Base-by-base conservation (phyloP, 2,329 filamentous ascomycete genomes). In the Aspergillus tubingensis region DNA sequence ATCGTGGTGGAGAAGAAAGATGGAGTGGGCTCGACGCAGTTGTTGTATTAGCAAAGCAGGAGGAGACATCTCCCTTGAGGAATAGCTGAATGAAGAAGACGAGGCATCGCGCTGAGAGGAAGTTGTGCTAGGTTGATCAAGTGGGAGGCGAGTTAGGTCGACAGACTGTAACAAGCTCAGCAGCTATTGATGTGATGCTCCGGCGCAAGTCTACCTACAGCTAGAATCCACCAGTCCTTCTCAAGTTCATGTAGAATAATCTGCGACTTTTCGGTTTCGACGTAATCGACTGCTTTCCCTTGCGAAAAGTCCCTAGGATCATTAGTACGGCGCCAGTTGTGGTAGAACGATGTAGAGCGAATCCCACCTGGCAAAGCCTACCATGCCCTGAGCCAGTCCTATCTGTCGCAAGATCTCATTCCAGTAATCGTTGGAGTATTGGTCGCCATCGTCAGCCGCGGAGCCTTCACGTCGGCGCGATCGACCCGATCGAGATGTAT, bases 371-470 rank as follows among this genome's bases (percentile, higher is more conserved):
- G 91, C 91, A 79, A 99, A 99, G 74, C 88, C 91, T 61, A 96
- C 89, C 89, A 98, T 96, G 73, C 93, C 95, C 80, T 99, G 95
- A 43, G 95, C 95, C 64, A 99, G 86, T 39, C 95, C 95, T 73
- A 99, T 92, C 81, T 97, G 93, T 65, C 95, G 86, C 70, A 98
- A 81, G 68, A 89, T 89, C 79, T 96, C 91, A 76, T 98, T 95
- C 72, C 88, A 86, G 70, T 92, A 87, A 66, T 91, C 87, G 52
- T 85, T 80, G 8, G 70, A 67, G 27, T 76, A 69, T 41, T 69
- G 75, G 52, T 68, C 67, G 39, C 69, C 65, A 47, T 69, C 65
- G 55, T 72, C 65, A 2, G 19, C 41, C 7, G 53, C 23, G 2
- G 62, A 60, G 44, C 56, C 64, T 53, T 65, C 65, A 41, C 60